Evolutionary conservation across 2,329 filamentous ascomycete species (phyloP).

Genomic region (Colletotrichum gloeosporioides): DNA sequence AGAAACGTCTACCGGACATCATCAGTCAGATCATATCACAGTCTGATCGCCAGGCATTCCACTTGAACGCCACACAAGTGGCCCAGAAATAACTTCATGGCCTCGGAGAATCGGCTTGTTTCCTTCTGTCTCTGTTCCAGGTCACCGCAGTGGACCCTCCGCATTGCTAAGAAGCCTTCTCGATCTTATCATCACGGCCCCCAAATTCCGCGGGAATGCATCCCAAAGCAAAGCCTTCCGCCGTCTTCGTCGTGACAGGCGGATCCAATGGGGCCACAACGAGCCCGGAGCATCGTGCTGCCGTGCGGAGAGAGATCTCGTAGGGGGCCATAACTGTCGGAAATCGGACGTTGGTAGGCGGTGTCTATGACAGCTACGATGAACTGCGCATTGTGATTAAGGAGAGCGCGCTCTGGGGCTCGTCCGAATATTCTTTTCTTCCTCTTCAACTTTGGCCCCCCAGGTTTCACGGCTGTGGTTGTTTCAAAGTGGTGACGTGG

Average conservation of each 20-base stretch:
- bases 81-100: neutral
- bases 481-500: slow-evolving; percentile 13
- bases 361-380: neutral
- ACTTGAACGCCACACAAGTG: neutral
- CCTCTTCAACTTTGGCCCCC: neutral
- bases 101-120: neutral
- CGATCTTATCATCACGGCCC: neutral
- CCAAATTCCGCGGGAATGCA: neutral
- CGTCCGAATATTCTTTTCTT: neutral
- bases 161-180: neutral
- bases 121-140: neutral
- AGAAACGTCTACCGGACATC: neutral
- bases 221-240: neutral
- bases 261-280: neutral
- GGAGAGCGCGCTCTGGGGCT: neutral
- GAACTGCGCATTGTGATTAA: neutral
- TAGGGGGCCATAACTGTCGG: neutral
- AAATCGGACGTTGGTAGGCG: neutral
- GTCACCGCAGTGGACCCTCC: neutral
- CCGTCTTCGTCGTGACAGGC: neutral
- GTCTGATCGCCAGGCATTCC: neutral
- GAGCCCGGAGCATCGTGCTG: neutral
- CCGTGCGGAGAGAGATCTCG: neutral
- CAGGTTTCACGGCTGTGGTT: neutral
- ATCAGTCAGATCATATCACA: neutral